Conservation (phyloP, 2,329 filamentous ascomycete genomes). For the Dothiorella sarmentorum region DNA sequence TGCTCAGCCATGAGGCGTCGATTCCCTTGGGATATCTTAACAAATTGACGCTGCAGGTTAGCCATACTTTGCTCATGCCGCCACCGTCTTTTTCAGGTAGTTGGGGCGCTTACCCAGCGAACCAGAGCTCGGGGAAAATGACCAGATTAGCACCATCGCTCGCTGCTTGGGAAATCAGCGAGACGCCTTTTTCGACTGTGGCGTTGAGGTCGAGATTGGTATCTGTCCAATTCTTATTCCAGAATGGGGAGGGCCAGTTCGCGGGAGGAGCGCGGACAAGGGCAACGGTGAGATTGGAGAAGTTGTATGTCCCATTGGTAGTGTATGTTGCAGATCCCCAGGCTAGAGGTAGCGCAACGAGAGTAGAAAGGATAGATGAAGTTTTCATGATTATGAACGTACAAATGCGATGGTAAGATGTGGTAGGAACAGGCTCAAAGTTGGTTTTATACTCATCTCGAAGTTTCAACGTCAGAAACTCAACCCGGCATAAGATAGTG, state of each 20-base stretch:
- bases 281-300: not conserved
- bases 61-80: too few relatives aligned
- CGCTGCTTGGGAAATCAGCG: slow-evolving; percentile 33
- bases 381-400: too few relatives aligned
- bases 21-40: not conserved
- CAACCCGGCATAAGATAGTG: too few relatives aligned
- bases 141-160: slow-evolving; percentile 30
- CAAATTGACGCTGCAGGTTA: not conserved
- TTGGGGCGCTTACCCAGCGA: slow-evolving; percentile 35
- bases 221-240: not conserved
- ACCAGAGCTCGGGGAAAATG: slow-evolving; percentile 37
- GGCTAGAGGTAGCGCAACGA: too few relatives aligned
- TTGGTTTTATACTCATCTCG: too few relatives aligned
- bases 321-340: too few relatives aligned
- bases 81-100: not conserved
- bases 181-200: slow-evolving; percentile 32
- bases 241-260: not conserved
- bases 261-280: not conserved
- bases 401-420: too few relatives aligned
- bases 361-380: too few relatives aligned
- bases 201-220: slow-evolving; percentile 15
- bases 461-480: too few relatives aligned
- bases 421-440: too few relatives aligned
- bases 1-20: not conserved
- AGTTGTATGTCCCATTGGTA: too few relatives aligned